Base-by-base conservation (phyloP, 257 asterid genomes). In the Voacanga thouarsii region DNA sequence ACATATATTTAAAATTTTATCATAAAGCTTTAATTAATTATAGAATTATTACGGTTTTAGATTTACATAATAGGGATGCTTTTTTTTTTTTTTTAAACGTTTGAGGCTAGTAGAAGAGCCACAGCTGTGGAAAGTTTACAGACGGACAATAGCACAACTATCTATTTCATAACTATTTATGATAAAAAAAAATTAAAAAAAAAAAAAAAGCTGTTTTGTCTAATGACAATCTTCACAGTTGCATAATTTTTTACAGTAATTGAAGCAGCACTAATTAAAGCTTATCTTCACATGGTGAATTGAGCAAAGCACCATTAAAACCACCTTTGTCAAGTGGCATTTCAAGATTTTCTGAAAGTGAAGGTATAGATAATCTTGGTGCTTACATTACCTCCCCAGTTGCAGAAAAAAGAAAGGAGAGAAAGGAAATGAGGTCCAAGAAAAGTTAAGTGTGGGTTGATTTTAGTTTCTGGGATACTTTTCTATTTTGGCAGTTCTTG, bases 361-460 rank as follows among this genome's bases (percentile, higher is more conserved):
- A 57, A 74, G 41, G 43, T 43, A 75, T 56, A 18, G 3, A 57
- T 12, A 11, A 59, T 43, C 78, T 21, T 75, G 57, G 57, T 39
- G 37, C 37, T 57, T 47, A 2, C 26, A 14, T 11, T n/a, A 43
- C 69, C 12, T 74, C n/a, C 67, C 44, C 68, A 41, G 6, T 10
- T 37, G 56, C n/a, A 11, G 18, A n/a, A 45, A 28, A 28, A 75
- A 33, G 37, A 33, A 33, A 33, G 37, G 37, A 33, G 59, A 26
- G 47, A 65, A 26, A 5, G 23, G 3, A 30, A 60, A 75, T n/a
- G 10, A 28, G 43, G 23, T 21, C 30, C 44, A 14, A 61, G 49
- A 61, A 75, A 61, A 28, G 72, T 11, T 56, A 73, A 74, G n/a
- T n/a, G 57, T 55, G 28, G 15, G 23, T n/a, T 18, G 72, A 33